Base-by-base conservation (phyloP, 768 basidiomycete species). In the Lactifluus echinatus region DNA sequence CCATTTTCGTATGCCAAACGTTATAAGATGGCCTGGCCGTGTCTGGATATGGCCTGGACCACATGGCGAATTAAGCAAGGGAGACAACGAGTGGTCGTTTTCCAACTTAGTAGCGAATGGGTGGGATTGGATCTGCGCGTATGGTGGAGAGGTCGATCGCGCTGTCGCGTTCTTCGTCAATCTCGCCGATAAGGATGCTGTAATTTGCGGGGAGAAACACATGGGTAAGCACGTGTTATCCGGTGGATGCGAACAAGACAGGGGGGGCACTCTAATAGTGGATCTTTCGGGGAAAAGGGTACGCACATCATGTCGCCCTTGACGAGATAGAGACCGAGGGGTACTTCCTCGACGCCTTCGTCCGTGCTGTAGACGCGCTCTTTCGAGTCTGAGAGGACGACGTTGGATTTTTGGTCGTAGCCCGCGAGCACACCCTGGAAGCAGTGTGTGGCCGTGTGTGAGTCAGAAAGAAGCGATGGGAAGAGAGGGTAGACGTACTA, bases 301-400 rank as follows among this genome's bases (percentile, higher is more conserved):
- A 82, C 92, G 71, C 66, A 97, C 96, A 95, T 93, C 79, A 93
- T 93, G 69, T 99, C 96, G 2, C 96, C 96, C 66, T 97, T 93
- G 68, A 99, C 93, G 66, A 99, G 84, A 72, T 99, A 98, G 44
- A 98, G 76, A 0, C 96, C 96, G 24, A 98, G 76, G 0, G 92
- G 89, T 10, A 93, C 84, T 76, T 97, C 93, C 72, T 97, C 91
- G 26, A 96, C 93, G 39, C 89, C 88, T 66, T 90, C 89, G 15
- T 99, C 96, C 52, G 81, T 72, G 67, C 87, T 89, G 70, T 89
- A 98, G 33, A 97, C 84, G 64, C 95, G 84, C 69, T 99, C 96
- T 67, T 87, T 91, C 56, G 86, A 89, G 68, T 94, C 90, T 14
- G 94, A 87, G 55, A 99, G 82, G 63, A 99, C 93, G 66, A 98